Evolutionary conservation across 2,329 filamentous ascomycete genomes (phyloP).

Genomic region (Neofusicoccum sp.): DNA sequence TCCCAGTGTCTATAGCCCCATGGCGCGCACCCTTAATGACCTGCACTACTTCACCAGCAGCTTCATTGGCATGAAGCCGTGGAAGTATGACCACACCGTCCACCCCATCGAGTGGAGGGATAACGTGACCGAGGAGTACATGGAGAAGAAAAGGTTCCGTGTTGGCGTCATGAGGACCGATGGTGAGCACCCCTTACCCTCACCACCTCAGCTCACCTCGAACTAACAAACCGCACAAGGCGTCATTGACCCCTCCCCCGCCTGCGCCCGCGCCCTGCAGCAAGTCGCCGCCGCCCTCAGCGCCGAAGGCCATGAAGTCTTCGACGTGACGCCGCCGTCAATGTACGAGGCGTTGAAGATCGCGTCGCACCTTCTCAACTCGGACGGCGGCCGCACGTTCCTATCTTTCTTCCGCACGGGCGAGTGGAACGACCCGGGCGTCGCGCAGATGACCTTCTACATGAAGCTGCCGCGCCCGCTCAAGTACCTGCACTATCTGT

Average conservation of each 20-base stretch:
- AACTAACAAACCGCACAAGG: constrained; percentile 27
- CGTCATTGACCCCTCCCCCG: constrained; percentile 83
- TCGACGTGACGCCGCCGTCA: constrained; percentile 65
- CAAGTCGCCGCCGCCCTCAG: constrained; percentile 68
- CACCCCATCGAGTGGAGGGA: constrained; percentile 80
- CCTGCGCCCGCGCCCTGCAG: constrained; percentile 73
- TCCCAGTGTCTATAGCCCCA: constrained; percentile 84
- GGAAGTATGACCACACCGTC: constrained; percentile 83
- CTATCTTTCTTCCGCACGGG: constrained; percentile 71
- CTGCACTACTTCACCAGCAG: constrained; percentile 79
- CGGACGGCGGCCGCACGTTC: constrained; percentile 80
- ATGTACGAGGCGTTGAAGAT: constrained; percentile 65
- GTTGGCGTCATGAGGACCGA: constrained; percentile 78
- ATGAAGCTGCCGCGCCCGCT: constrained; percentile 71
- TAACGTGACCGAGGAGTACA: constrained; percentile 58
- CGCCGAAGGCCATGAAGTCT: constrained; percentile 72
- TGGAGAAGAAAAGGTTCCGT: constrained; percentile 61
- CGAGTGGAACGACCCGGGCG: constrained; percentile 78
- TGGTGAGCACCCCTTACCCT: constrained; percentile 35
- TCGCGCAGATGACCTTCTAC: constrained; percentile 69
- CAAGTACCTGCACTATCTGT: constrained; percentile 84
- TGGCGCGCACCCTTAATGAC: constrained; percentile 82
- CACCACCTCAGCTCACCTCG: constrained; percentile 23
- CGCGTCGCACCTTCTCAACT: constrained; percentile 76
- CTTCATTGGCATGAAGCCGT: constrained; percentile 77